phyloP scores from a whole-genome alignment of 768 basidiomycete species.

The Boletus reticulatus region DNA sequence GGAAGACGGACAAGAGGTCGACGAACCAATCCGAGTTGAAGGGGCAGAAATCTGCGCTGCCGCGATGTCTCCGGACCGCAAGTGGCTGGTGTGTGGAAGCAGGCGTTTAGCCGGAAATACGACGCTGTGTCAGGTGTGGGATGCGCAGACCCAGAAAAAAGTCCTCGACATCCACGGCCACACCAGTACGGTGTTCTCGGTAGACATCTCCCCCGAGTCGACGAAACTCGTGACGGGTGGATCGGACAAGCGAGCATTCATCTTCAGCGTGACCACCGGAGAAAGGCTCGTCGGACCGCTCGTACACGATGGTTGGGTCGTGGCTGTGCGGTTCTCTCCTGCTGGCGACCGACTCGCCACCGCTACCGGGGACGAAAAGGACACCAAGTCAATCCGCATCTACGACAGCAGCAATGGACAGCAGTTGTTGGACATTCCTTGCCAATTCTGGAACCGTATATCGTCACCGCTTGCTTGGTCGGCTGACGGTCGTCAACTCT shows the following conservation, averaged over 20 bases:
- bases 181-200: no score
- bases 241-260: no score
- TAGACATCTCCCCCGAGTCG: no score
- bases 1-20: neutral
- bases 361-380: neutral
- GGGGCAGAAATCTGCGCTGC: neutral
- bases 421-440: neutral
- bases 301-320: neutral
- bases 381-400: neutral
- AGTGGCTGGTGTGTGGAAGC: neutral
- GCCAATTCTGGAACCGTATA: rapidly evolving
- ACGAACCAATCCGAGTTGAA: neutral
- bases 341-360: no score
- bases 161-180: no score
- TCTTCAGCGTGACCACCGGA: neutral
- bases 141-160: no score
- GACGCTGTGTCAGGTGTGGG: no score
- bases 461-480: neutral
- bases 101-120: no score
- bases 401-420: neutral
- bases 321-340: no score
- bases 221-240: no score
- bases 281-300: neutral
- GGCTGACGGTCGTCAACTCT: neutral
- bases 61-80: neutral